phyloP scores from a whole-genome alignment of 2,329 filamentous ascomycete species.

The Colletotrichum viniferum region DNA sequence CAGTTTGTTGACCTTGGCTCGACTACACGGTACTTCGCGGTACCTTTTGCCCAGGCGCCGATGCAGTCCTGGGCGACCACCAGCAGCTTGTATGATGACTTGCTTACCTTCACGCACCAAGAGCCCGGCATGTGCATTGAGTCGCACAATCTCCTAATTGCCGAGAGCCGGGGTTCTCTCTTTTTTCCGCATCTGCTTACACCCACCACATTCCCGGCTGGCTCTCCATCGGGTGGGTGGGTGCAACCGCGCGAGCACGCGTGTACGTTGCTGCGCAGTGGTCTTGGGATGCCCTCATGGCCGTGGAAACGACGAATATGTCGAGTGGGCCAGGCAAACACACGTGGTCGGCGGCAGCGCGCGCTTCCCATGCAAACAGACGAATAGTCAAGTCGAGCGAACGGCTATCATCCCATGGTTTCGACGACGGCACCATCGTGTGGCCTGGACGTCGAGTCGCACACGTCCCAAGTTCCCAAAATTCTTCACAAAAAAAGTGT shows the following conservation, averaged over 20 bases:
- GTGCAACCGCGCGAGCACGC: neutral
- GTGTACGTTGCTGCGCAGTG: neutral
- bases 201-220: slow-evolving; percentile 1
- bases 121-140: slow-evolving; percentile 9
- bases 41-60: neutral
- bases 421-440: slow-evolving; percentile 12
- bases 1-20: neutral
- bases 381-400: neutral
- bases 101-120: neutral
- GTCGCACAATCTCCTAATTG: slow-evolving; percentile 3
- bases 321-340: neutral
- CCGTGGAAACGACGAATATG: neutral
- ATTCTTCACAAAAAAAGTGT: neutral
- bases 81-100: neutral
- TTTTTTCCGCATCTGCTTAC: neutral
- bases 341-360: neutral
- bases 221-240: neutral
- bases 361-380: slow-evolving; percentile 9
- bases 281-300: slow-evolving; percentile 11
- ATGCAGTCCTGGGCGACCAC: neutral
- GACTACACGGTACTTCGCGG: neutral
- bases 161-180: neutral
- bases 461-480: slow-evolving; percentile 15
- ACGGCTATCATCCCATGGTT: slow-evolving; percentile 19
- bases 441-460: slow-evolving; percentile 9